A percentile compares a stretch with the other conserved stretches of the same genome.
These are phyloP conservation scores for Abrus pulchellus DNA, from an alignment of 306 rosid genomes.

Conservation along the genomic window DNA sequence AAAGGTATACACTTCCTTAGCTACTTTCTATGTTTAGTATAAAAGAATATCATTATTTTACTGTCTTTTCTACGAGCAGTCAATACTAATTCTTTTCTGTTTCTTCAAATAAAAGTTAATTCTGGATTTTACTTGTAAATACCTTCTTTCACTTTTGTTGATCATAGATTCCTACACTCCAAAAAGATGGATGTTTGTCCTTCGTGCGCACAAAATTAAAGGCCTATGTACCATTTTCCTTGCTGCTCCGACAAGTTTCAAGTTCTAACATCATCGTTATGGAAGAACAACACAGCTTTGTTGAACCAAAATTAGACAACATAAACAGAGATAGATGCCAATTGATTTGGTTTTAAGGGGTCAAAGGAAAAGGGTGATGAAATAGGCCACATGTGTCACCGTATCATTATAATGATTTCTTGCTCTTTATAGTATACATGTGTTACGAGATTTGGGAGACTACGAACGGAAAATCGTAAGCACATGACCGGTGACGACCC, in stretches of 20 bases:
- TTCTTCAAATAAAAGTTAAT: slow-evolving; percentile 22
- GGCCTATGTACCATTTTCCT: neutral
- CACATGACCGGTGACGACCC: slow-evolving; percentile 47
- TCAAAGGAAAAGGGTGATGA: neutral
- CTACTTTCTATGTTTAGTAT: slow-evolving; percentile 25
- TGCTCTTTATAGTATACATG: slow-evolving; percentile 12
- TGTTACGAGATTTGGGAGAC: slow-evolving; percentile 30
- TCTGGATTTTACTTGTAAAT: neutral
- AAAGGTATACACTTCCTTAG: slow-evolving; percentile 28
- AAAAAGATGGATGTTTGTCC: slow-evolving; percentile 2
- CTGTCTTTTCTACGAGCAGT: neutral
- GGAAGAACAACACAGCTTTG: neutral
- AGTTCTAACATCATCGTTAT: slow-evolving; percentile 3
- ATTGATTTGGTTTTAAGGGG: neutral
- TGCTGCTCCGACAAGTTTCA: neutral
- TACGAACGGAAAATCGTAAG: slow-evolving; percentile 38
- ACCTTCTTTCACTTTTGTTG: slow-evolving; percentile 7
- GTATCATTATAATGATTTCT: neutral
- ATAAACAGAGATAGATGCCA: neutral
- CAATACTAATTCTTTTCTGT: neutral
- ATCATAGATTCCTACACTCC: neutral
- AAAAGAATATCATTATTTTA: neutral
- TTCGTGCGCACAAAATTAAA: slow-evolving; percentile 13
- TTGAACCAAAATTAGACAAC: slow-evolving; percentile 4
- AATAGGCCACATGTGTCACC: slow-evolving; percentile 12